Conservation (phyloP, 2,329 filamentous ascomycete genomes). For the Stagonosporopsis vannaccii region DNA sequence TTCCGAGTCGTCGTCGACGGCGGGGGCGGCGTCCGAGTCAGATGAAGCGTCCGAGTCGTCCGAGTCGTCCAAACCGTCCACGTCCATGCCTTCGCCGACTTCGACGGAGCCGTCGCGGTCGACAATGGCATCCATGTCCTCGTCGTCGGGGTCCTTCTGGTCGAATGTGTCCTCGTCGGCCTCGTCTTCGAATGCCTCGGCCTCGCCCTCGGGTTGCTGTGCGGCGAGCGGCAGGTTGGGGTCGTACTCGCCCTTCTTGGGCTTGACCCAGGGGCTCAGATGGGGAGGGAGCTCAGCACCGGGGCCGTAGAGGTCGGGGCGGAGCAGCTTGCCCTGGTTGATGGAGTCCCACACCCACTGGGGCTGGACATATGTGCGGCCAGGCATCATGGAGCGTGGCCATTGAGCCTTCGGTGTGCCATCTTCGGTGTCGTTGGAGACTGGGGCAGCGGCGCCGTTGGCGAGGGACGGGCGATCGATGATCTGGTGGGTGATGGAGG, state of each 20-base stretch:
- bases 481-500: constrained; percentile 93
- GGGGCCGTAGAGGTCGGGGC: constrained; percentile 86
- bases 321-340: constrained; percentile 88
- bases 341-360: constrained; percentile 99
- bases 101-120: constrained; percentile 55
- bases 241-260: constrained; percentile 86
- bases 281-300: constrained; percentile 91
- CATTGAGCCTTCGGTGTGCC: constrained; percentile 55
- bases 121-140: constrained; percentile 40
- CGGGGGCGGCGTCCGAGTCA: constrained; percentile 39
- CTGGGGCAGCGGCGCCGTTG: constrained; percentile 49
- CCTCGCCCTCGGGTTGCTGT: constrained; percentile 87
- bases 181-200: constrained; percentile 71
- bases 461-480: constrained; percentile 83
- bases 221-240: constrained; percentile 84
- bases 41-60: constrained; percentile 56
- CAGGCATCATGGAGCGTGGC: constrained; percentile 80
- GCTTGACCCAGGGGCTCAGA: constrained; percentile 93
- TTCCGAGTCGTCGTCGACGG: constrained; percentile 58
- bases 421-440: constrained; percentile 61
- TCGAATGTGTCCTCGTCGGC: constrained; percentile 52
- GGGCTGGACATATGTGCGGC: constrained; percentile 90
- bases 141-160: constrained; percentile 49
- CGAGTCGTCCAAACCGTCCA: constrained; percentile 51
- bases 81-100: constrained; percentile 58